Conservation (phyloP, 176 grass and related monocot species). For the Oryza australiensis region DNA sequence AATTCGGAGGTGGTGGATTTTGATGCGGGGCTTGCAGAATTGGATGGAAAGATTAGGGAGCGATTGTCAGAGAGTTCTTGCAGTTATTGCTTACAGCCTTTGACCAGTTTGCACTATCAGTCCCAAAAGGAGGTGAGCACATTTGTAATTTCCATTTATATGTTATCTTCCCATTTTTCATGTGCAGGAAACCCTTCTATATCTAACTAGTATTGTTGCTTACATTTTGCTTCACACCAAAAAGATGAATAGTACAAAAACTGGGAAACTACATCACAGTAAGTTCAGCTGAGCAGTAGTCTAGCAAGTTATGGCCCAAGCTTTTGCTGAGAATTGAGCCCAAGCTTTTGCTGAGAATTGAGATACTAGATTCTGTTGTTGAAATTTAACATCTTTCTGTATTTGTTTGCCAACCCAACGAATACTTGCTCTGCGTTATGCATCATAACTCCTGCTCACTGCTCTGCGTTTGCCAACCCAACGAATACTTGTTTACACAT, state of each 20-base stretch:
- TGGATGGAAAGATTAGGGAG: constrained; percentile 73
- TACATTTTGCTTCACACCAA: not conserved
- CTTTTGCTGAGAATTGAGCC: not conserved
- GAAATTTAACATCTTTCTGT: not conserved
- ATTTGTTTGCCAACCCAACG: not conserved
- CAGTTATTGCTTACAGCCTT: constrained; percentile 64
- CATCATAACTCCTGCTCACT: not conserved
- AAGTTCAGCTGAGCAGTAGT: not conserved
- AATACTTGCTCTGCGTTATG: not conserved
- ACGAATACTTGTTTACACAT: no score
- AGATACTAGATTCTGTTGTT: constrained; percentile 9
- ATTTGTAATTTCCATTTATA: not conserved
- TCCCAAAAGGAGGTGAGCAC: constrained; percentile 81
- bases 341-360: not conserved
- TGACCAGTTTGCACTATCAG: constrained; percentile 69
- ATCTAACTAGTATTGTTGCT: constrained; percentile 5
- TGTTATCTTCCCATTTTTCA: not conserved
- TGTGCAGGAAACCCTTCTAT: not conserved
- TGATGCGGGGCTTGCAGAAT: constrained; percentile 54
- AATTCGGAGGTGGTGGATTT: constrained; percentile 40
- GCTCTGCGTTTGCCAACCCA: no score
- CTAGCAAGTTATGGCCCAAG: not conserved
- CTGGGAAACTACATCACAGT: not conserved
- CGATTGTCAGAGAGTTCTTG: constrained; percentile 72
- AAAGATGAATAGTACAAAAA: not conserved